phyloP scores from a whole-genome alignment of 495 filamentous ascomycete species.

The Penicillium dipodomyicola region DNA sequence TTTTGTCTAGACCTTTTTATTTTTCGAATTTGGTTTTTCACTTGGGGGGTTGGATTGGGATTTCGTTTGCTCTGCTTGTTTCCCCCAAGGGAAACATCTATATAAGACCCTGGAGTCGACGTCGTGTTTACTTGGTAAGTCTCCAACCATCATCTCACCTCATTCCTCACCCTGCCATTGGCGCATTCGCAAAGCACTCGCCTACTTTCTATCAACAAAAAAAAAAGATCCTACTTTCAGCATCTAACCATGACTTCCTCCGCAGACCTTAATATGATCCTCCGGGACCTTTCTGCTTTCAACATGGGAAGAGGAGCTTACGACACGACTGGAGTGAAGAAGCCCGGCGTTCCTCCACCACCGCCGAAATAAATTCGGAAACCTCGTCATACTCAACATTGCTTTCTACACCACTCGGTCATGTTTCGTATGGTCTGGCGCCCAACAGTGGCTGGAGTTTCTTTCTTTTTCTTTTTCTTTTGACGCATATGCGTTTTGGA shows the following conservation, averaged over 20 bases:
- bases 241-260: conserved; percentile 35
- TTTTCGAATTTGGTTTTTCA: conserved; percentile 17
- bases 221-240: conserved; percentile 3
- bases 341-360: conserved; percentile 53
- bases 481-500: conserved; percentile 34
- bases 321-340: conserved; percentile 58
- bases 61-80: conserved; percentile 22
- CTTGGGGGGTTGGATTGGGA: conserved; percentile 28
- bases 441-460: conserved; percentile 27
- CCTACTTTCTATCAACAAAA: not conserved
- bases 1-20: conserved; percentile 29
- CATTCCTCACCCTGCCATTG: conserved; percentile 20
- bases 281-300: conserved; percentile 44
- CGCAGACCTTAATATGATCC: conserved; percentile 51
- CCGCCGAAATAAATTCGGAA: conserved; percentile 35
- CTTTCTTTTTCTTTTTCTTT: conserved; percentile 5
- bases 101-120: conserved; percentile 28
- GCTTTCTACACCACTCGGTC: conserved; percentile 28
- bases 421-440: conserved; percentile 32
- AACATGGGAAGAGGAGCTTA: conserved; percentile 62
- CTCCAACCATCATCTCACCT: conserved; percentile 19
- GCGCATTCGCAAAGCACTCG: conserved; percentile 1
- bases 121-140: conserved; percentile 29
- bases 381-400: conserved; percentile 18
- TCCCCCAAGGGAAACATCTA: conserved; percentile 19